Evolutionary conservation across 768 basidiomycete genomes (phyloP), one percentile per base, ranked within the genome.

Genomic region (Strobilomyces dryophilus): DNA sequence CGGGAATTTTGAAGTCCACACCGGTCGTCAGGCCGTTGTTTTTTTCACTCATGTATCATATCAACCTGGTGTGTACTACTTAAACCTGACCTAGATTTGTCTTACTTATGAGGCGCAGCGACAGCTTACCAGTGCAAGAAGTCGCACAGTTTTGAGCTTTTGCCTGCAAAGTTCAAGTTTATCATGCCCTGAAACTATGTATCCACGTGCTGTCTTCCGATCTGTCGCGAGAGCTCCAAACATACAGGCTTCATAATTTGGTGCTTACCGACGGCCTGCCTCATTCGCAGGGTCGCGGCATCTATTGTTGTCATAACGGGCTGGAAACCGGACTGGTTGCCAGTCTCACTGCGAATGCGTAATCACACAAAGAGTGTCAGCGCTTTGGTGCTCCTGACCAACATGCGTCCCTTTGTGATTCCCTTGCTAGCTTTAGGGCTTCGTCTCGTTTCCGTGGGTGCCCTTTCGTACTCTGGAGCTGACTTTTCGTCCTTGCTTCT

Each of bases 401-500:
- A 14, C 12, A 56, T 49, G 52, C 45, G 4, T 35, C 32, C 5
- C 21, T 40, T 39, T 21, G 3, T 34, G 9, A 39, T 50, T 11
- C 1, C 8, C 27, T 39, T 48, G 8, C 4, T 39, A 35, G 18
- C 34, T 21, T 50, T 49, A 8, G 34, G 20, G 36, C 41, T 61
- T 34, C 29, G 43, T 39, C 34, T 61, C 17, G 48, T 52, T 35
- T 49, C 60, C 24, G 24, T 4, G 24, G 4, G 24, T 41, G 47
- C 60, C 1, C 47, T 52, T 42, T 41, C 0, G 5, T 53, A 57
- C 14, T 35, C 7, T 36, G 59, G 55, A 4, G 59, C 51, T 36
- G 59, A 61, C 31, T 58, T 62, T 49, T 61, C 60, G 3, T 54
- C 52, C 12, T 45, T 62, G 42, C 56, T 54, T 44, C 45, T 54